These are phyloP conservation scores for Cyclotella distinguenda DNA, from an alignment of 108 stramenopile genomes.

Conservation along the genomic window DNA sequence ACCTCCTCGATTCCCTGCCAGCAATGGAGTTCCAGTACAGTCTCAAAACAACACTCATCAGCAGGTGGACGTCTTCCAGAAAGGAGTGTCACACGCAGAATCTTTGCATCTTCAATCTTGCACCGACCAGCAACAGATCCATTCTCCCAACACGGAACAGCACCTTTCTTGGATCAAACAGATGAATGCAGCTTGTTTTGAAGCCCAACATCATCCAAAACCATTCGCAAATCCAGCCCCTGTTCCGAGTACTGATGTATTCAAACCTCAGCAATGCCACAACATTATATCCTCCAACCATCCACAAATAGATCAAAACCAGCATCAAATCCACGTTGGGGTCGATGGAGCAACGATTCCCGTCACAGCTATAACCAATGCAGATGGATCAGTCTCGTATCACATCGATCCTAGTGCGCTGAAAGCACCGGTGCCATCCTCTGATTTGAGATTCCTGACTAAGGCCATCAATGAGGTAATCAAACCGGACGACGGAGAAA, in stretches of 20 bases:
- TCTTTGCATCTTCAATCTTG: constrained; percentile 12
- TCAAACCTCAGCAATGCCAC: constrained; percentile 16
- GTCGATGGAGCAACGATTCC: constrained; percentile 40
- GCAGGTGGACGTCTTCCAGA: constrained; percentile 16
- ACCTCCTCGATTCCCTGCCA: constrained; percentile 40
- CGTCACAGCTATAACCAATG: constrained; percentile 29
- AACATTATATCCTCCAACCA: not conserved
- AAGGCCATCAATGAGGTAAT: constrained; percentile 46
- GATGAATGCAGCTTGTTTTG: constrained; percentile 51
- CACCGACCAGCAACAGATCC: constrained; percentile 11
- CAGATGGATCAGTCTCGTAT: constrained; percentile 32
- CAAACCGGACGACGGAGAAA: constrained; percentile 38
- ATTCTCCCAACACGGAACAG: constrained; percentile 23
- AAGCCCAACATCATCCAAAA: constrained; percentile 2
- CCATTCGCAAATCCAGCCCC: not conserved
- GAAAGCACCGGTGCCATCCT: constrained; percentile 17
- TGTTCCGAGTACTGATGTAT: constrained; percentile 24
- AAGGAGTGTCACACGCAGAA: not conserved
- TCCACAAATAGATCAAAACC: constrained; percentile 26
- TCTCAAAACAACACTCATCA: constrained; percentile 14
- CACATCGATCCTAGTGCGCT: constrained; percentile 42
- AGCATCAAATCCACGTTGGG: constrained; percentile 33
- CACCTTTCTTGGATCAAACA: constrained; percentile 59
- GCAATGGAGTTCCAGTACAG: constrained; percentile 8
- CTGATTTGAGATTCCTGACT: constrained; percentile 34